phyloP scores from a whole-genome alignment of 2,329 filamentous ascomycete species.

The Trichoderma semiorbis region DNA sequence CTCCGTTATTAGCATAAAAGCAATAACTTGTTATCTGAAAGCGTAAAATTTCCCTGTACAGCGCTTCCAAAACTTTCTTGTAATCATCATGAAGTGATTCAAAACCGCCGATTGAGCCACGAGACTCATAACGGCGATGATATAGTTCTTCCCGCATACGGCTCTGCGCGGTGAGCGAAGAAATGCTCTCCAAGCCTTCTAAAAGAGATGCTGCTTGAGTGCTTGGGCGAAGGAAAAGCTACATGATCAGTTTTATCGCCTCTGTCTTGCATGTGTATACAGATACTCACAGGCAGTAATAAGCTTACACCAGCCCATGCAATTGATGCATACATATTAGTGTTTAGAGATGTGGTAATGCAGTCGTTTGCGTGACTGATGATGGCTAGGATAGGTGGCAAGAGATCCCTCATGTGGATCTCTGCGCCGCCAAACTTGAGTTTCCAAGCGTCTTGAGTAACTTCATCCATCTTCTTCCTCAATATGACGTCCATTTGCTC shows the following conservation, averaged over 20 bases:
- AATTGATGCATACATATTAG: background rate
- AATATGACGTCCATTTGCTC: background rate
- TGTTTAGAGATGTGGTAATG: background rate
- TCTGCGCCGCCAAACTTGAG: background rate
- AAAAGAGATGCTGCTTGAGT: background rate
- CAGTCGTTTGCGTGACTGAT: background rate
- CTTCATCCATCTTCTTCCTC: background rate
- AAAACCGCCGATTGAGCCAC: background rate
- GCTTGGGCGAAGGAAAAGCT: background rate
- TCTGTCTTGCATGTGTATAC: background rate
- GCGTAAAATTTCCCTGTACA: background rate
- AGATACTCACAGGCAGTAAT: background rate
- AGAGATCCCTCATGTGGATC: background rate
- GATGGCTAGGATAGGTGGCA: background rate
- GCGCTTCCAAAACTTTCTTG: background rate
- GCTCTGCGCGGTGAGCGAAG: background rate
- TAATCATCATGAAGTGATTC: background rate
- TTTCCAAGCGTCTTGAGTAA: background rate
- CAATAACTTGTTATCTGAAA: background rate
- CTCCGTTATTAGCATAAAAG: background rate
- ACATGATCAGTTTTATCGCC: background rate
- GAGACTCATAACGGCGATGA: background rate
- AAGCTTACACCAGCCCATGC: background rate
- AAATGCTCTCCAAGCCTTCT: background rate
- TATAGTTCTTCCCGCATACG: background rate